phyloP scores from a whole-genome alignment of 805 yeast genomes.

The Nakazawaea ishiwadae region DNA sequence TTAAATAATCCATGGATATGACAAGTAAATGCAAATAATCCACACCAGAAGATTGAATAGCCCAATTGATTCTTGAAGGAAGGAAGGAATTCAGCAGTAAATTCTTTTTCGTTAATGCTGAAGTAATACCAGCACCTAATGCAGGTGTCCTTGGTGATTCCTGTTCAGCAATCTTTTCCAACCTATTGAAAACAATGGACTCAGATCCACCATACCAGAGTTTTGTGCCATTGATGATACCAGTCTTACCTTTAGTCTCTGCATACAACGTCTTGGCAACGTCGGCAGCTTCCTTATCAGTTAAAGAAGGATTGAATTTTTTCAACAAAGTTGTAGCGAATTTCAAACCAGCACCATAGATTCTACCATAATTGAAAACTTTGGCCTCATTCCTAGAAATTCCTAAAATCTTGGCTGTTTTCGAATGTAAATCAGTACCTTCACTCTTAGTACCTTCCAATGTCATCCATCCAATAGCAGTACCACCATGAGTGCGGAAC shows the following conservation, averaged over 20 bases:
- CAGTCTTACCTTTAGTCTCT: slow-evolving; percentile 73
- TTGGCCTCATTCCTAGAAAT: slow-evolving; percentile 91
- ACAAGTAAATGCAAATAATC: slow-evolving; percentile 86
- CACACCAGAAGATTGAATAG: slow-evolving; percentile 96
- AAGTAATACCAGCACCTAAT: slow-evolving; percentile 88
- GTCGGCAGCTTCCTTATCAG: slow-evolving; percentile 59
- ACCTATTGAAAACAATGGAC: slow-evolving; percentile 81
- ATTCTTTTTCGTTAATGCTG: slow-evolving; percentile 66
- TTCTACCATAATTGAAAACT: slow-evolving; percentile 92
- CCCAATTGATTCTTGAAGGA: slow-evolving; percentile 95
- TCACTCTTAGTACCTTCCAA: slow-evolving; percentile 89
- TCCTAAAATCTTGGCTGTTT: slow-evolving; percentile 85
- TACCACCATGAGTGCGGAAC: slow-evolving; percentile 87
- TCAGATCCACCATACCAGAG: slow-evolving; percentile 90
- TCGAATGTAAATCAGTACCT: slow-evolving; percentile 93
- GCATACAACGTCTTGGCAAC: slow-evolving; percentile 67
- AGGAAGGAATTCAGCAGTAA: slow-evolving; percentile 63
- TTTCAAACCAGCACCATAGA: slow-evolving; percentile 94
- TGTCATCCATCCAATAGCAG: slow-evolving; percentile 99
- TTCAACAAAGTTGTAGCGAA: slow-evolving; percentile 83
- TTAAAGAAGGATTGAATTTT: slow-evolving; percentile 70
- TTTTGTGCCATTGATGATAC: slow-evolving; percentile 18
- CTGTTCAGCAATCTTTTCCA: slow-evolving; percentile 83
- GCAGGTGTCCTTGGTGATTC: slow-evolving; percentile 85
- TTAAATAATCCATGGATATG: slow-evolving; percentile 82